These are phyloP conservation scores for Leishmania tropica DNA, from an alignment of 208 protist species.

Conservation along the genomic window DNA sequence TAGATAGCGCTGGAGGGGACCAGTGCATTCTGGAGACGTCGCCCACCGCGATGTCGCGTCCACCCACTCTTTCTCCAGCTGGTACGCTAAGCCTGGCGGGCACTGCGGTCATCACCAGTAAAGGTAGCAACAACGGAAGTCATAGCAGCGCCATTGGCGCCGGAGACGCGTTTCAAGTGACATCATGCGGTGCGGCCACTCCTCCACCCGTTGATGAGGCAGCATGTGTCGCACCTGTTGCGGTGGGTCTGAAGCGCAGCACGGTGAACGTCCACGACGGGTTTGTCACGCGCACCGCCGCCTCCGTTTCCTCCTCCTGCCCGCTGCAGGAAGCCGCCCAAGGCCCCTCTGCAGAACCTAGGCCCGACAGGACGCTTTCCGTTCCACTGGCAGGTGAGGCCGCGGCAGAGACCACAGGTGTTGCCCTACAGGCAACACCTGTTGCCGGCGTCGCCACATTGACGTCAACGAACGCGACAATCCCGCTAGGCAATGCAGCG, in stretches of 20 bases:
- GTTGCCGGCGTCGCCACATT: constrained; percentile 2
- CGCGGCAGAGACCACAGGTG: neutral
- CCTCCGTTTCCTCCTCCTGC: no score
- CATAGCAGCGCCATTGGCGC: neutral
- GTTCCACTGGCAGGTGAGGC: neutral
- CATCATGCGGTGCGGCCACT: neutral
- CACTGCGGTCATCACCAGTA: neutral
- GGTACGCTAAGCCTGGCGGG: neutral
- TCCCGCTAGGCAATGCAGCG: neutral
- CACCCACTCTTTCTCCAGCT: neutral
- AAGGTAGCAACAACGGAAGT: neutral
- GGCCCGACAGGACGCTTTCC: neutral
- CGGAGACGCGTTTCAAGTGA: neutral
- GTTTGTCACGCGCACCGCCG: neutral
- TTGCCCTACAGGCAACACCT: neutral
- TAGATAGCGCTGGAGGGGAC: neutral
- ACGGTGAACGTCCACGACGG: neutral
- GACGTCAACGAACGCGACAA: constrained; percentile 8
- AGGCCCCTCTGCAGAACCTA: neutral
- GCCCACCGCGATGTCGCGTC: neutral
- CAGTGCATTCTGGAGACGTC: neutral
- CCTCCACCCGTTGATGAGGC: neutral
- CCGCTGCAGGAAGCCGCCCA: neutral
- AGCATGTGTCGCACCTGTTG: neutral
- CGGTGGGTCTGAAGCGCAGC: neutral